Percentiles rank a stretch among this genome's conserved stretches.
Conservation (phyloP, 164 flowering plant species). For the Magnolia kwangsiensis region DNA sequence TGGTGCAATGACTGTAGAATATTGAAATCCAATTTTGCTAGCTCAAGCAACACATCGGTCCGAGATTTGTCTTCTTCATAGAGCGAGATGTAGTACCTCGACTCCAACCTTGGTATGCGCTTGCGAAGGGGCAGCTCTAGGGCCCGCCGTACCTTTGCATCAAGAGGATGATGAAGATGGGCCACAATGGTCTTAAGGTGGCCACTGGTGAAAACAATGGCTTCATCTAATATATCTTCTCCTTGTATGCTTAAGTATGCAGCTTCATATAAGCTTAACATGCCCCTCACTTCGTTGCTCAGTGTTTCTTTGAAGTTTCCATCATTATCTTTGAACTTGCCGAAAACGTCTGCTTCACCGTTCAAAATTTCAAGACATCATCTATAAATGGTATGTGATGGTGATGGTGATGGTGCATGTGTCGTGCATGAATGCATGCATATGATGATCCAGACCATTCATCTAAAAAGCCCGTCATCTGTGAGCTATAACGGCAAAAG, state of each 20-base stretch:
- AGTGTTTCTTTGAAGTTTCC: conserved; percentile 1
- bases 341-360: not conserved
- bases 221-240: conserved; percentile 8
- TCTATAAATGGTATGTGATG: not conserved
- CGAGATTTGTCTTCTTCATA: conserved; percentile 6
- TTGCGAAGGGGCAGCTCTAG: conserved; percentile 38
- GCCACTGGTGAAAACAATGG: conserved; percentile 9
- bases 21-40: conserved; percentile 33
- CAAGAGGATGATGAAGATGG: too few species aligned
- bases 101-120: conserved; percentile 34
- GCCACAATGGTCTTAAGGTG: not conserved
- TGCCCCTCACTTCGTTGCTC: not conserved
- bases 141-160: conserved; percentile 5
- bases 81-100: conserved; percentile 18
- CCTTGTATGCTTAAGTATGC: not conserved
- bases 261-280: conserved; percentile 5
- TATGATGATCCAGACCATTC: too few species aligned
- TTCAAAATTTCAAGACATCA: not conserved
- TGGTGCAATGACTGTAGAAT: conserved; percentile 20
- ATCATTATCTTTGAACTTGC: not conserved
- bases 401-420: not conserved
- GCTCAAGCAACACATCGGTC: conserved; percentile 21
- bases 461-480: too few species aligned
- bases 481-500: too few species aligned
- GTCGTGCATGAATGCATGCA: not conserved